A percentile compares a stretch with the other conserved stretches of the same genome.
These are phyloP conservation scores for Ramaria rubella DNA, from an alignment of 768 basidiomycete species.

Conservation along the genomic window DNA sequence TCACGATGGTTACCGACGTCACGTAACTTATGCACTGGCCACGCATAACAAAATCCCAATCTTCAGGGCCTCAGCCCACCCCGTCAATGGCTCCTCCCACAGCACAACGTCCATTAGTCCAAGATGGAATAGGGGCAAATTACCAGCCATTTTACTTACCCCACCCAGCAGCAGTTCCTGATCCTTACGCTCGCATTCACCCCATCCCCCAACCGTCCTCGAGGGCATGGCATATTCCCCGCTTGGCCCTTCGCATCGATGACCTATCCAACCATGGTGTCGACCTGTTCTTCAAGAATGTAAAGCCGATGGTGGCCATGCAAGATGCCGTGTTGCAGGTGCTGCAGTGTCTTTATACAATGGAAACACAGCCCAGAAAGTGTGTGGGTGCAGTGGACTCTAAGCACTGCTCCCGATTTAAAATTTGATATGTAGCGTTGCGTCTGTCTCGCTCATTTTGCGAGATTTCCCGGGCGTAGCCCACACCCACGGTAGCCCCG, in stretches of 20 bases:
- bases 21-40: neutral
- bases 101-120: neutral
- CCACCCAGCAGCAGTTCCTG: slow-evolving; percentile 6
- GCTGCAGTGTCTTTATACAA: slow-evolving; percentile 38
- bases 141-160: slow-evolving; percentile 8
- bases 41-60: neutral
- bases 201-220: neutral
- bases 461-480: slow-evolving; percentile 59
- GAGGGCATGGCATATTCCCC: slow-evolving; percentile 46
- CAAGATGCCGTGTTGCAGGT: slow-evolving; percentile 33
- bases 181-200: slow-evolving; percentile 1
- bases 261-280: slow-evolving; percentile 56
- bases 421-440: slow-evolving; percentile 23
- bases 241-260: slow-evolving; percentile 47
- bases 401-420: slow-evolving; percentile 31
- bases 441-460: slow-evolving; percentile 17
- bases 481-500: slow-evolving; percentile 49
- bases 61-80: neutral
- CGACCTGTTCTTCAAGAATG: slow-evolving; percentile 45
- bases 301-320: slow-evolving; percentile 37
- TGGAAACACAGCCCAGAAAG: slow-evolving; percentile 40
- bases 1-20: too few species aligned
- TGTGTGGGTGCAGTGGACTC: slow-evolving; percentile 25
- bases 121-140: neutral
- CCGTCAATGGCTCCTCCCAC: neutral